Percentiles rank a stretch among this genome's conserved stretches.
Evolutionary conservation across 768 basidiomycete genomes (phyloP).

Genomic region (Cytidiella melzeri): DNA sequence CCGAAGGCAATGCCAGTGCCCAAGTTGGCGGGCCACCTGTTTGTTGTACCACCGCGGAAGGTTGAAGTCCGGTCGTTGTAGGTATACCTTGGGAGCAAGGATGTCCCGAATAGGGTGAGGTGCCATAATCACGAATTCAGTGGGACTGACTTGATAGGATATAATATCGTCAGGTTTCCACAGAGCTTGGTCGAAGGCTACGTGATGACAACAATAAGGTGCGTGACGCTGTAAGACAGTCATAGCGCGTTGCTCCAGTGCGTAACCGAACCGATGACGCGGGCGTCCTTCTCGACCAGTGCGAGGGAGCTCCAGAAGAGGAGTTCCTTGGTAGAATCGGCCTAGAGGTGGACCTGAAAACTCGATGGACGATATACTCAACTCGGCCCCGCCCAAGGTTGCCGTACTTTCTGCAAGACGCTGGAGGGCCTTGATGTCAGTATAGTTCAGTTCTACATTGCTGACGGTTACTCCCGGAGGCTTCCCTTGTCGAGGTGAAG

Average conservation of each 20-base stretch:
- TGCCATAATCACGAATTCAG: background rate
- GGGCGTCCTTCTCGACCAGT: background rate
- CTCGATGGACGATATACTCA: no score
- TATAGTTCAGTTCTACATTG: slow-evolving; percentile 1
- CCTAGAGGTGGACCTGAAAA: no score
- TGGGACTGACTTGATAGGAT: no score
- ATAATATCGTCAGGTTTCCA: no score
- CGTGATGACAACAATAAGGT: slow-evolving; percentile 3
- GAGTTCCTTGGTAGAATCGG: no score
- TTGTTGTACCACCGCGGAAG: no score
- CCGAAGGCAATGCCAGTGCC: background rate
- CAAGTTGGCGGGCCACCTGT: background rate
- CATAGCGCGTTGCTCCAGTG: background rate
- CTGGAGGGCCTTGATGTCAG: background rate
- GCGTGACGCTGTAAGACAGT: no score
- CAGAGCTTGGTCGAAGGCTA: background rate
- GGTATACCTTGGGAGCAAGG: background rate
- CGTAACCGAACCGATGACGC: background rate
- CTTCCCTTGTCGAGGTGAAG: slow-evolving; percentile 5
- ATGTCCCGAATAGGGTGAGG: background rate
- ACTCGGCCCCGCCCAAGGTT: background rate
- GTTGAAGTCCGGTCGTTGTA: slow-evolving; percentile 1
- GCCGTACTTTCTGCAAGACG: slow-evolving; percentile 1
- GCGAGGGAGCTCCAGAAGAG: no score
- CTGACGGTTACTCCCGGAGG: slow-evolving; percentile 1